Evolutionary conservation across 768 basidiomycete species (phyloP), one percentile per base, ranked within the genome.

Genomic region (Boletus barrowsii): DNA sequence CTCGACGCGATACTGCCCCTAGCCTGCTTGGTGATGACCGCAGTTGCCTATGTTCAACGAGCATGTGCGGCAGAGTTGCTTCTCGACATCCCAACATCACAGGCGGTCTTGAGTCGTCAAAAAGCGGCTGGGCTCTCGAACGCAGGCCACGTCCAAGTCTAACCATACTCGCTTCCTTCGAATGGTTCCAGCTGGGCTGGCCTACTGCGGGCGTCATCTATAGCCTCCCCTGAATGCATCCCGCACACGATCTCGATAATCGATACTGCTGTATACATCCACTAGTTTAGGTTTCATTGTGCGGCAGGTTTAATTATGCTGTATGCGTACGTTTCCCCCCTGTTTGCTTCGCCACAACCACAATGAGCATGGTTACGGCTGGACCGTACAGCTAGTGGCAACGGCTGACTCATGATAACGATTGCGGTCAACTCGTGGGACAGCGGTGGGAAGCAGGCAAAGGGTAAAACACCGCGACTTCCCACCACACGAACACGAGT

Each of bases 91-190:
- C 35, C 82, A 83, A 62, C 76, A 79, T 49, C 17, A 20, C 77
- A 51, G 83, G 81, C 1, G 80, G 82, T 69, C 80, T 79, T 4
- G 84, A 87, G 71, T 84, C 57, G 72, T 84, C 51, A 79, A 86
- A 69, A 42, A 55, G 37, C 9, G 20, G 43, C 68, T 86, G 52
- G 22, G 59, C 44, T 68, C 67, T 22, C 62, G 78, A 35, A 68
- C 79, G 24, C 72, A 76, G 62, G 82, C 80, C 26, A 70, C 68
- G 1, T 69, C 78, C 8, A 77, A 75, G 70, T 65, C 78, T 82
- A 18, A 74, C 70, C 44, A 70, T 71, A 41, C 86, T 85, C 59
- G 73, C 75, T 2, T 83, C 86, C 69, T 86, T 86, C 76, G 61
- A 62, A 68, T 22, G 76, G 77, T 39, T 62, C 83, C 62, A 76